These are phyloP conservation scores for Diaporthe vexans DNA, from an alignment of 2,329 filamentous ascomycete species.

Conservation along the genomic window DNA sequence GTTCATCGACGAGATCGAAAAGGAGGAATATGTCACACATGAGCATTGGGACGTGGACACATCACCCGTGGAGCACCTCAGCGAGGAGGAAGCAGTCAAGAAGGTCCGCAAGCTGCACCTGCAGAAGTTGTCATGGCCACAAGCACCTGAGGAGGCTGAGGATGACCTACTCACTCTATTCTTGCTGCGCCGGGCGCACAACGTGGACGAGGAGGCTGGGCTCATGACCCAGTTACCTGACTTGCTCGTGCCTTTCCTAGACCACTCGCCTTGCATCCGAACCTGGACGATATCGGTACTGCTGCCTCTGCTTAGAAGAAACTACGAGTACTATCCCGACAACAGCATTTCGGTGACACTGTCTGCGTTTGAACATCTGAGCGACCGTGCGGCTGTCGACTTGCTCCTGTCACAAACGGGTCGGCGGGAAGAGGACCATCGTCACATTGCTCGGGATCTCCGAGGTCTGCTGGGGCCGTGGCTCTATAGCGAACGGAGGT, in stretches of 20 bases:
- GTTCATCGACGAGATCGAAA: slow-evolving; percentile 71
- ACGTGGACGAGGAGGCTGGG: slow-evolving; percentile 80
- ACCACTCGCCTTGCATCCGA: slow-evolving; percentile 71
- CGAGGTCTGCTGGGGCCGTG: slow-evolving; percentile 79
- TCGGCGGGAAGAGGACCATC: slow-evolving; percentile 53
- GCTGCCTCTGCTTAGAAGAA: slow-evolving; percentile 77
- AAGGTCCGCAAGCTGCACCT: slow-evolving; percentile 75
- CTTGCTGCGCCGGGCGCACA: slow-evolving; percentile 75
- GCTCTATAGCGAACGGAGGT: slow-evolving; percentile 76
- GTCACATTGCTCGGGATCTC: slow-evolving; percentile 72
- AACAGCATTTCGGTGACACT: slow-evolving; percentile 66
- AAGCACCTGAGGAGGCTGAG: slow-evolving; percentile 61
- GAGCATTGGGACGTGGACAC: slow-evolving; percentile 65
- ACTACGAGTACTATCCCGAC: slow-evolving; percentile 77
- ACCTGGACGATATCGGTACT: slow-evolving; percentile 79
- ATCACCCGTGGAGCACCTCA: slow-evolving; percentile 68
- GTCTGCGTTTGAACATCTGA: slow-evolving; percentile 72
- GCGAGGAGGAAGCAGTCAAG: slow-evolving; percentile 74
- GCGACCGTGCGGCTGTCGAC: slow-evolving; percentile 70
- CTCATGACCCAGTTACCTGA: slow-evolving; percentile 76
- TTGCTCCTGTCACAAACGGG: slow-evolving; percentile 73
- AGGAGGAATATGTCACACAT: slow-evolving; percentile 58
- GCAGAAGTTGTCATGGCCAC: slow-evolving; percentile 66
- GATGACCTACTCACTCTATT: slow-evolving; percentile 73
- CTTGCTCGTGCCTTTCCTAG: slow-evolving; percentile 78